Evolutionary conservation across 495 filamentous ascomycete genomes (phyloP).

Genomic region (Neurospora terricola): DNA sequence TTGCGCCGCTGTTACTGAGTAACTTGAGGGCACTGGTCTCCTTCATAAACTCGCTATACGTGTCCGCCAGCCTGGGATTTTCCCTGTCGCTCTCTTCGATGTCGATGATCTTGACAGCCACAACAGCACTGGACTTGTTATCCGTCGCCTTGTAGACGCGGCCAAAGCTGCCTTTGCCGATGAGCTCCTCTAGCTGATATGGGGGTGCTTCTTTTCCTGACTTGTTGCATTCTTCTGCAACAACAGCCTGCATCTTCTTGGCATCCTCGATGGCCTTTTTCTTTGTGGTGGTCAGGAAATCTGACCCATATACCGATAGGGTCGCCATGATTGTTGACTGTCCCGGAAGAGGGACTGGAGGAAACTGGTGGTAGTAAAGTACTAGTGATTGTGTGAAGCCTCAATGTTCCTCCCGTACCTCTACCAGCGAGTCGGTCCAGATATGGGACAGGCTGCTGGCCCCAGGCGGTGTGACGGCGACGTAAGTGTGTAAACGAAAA

Average conservation of each 20-base stretch:
- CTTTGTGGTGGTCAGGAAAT: conserved; percentile 26
- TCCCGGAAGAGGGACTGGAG: background rate
- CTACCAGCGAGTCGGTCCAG: background rate
- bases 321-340: conserved; percentile 25
- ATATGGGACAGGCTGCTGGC: background rate
- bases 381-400: background rate
- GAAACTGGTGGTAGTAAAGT: background rate
- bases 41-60: conserved; percentile 75
- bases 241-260: conserved; percentile 40
- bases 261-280: conserved; percentile 47
- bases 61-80: conserved; percentile 65
- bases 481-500: background rate
- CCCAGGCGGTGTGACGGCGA: background rate
- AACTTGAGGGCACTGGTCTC: conserved; percentile 82
- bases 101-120: conserved; percentile 93
- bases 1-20: conserved; percentile 71
- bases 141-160: conserved; percentile 78
- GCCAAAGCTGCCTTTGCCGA: conserved; percentile 93
- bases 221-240: conserved; percentile 38
- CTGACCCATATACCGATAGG: conserved; percentile 31
- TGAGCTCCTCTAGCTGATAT: conserved; percentile 79
- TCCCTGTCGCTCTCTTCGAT: conserved; percentile 77
- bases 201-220: conserved; percentile 36
- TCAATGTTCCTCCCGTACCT: background rate
- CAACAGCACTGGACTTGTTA: conserved; percentile 48